A percentile compares a stretch with the other conserved stretches of the same genome.
Evolutionary conservation across 1,139 yeast species (phyloP).

Genomic region (Spathaspora sp.): DNA sequence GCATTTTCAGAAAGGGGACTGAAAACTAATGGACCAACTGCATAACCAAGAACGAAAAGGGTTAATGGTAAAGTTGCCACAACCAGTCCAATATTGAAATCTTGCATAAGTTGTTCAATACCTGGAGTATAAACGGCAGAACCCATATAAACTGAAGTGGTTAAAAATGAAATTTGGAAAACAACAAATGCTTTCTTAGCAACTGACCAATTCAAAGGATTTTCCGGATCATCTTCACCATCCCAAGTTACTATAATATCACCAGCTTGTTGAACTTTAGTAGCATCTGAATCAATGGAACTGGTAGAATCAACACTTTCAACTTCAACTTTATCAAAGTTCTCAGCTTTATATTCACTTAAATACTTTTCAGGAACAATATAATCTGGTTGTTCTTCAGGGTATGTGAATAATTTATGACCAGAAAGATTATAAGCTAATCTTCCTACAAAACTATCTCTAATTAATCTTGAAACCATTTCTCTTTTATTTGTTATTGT

Average conservation of each 20-base stretch:
- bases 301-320: conserved; percentile 2
- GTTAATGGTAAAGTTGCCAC: conserved; percentile 45
- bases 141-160: conserved; percentile 27
- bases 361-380: conserved; percentile 32
- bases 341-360: conserved; percentile 7
- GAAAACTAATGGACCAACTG: conserved; percentile 54
- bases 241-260: conserved; percentile 24
- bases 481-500: not conserved
- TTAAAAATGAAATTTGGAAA: conserved; percentile 22
- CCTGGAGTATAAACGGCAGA: conserved; percentile 33
- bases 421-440: conserved; percentile 26
- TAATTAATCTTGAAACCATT: conserved; percentile 17
- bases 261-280: conserved; percentile 2
- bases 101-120: conserved; percentile 34
- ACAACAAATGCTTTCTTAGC: conserved; percentile 19
- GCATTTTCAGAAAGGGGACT: conserved; percentile 54
- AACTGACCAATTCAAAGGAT: conserved; percentile 31
- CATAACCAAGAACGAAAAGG: conserved; percentile 51
- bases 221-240: conserved; percentile 30
- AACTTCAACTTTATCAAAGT: conserved; percentile 7
- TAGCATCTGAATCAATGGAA: not conserved
- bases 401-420: conserved; percentile 24
- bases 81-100: conserved; percentile 41
- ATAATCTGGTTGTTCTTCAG: conserved; percentile 31
- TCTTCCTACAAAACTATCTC: conserved; percentile 33